These are phyloP conservation scores for Apophysomyces elegans DNA, from an alignment of 371 early-diverging fungal species.

Conservation along the genomic window DNA sequence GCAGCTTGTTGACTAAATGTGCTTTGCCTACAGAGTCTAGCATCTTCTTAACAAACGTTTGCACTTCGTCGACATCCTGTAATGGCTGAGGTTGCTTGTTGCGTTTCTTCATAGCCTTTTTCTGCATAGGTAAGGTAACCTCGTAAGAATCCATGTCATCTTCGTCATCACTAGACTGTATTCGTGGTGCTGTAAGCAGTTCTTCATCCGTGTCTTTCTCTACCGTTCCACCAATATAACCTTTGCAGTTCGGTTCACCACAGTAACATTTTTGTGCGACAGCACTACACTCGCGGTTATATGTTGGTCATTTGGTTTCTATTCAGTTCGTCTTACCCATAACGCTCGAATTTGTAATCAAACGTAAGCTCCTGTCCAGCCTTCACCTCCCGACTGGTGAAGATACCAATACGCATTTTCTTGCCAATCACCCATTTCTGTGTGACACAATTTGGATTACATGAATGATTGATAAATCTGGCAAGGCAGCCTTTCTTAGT, in stretches of 20 bases:
- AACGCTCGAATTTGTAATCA: constrained; percentile 89
- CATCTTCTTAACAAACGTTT: constrained; percentile 67
- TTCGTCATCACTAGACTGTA: constrained; percentile 14
- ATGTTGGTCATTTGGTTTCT: neutral
- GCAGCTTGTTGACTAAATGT: constrained; percentile 49
- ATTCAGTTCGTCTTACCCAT: constrained; percentile 44
- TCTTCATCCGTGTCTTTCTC: constrained; percentile 11
- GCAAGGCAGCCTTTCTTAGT: constrained; percentile 84
- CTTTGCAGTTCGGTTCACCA: constrained; percentile 84
- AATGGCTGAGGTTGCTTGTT: constrained; percentile 32
- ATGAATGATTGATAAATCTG: constrained; percentile 91
- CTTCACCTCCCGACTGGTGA: constrained; percentile 67
- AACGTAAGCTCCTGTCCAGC: constrained; percentile 89
- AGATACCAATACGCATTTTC: constrained; percentile 79
- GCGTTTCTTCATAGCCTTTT: constrained; percentile 26
- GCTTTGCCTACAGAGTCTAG: constrained; percentile 58
- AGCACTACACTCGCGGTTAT: constrained; percentile 50
- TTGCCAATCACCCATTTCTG: constrained; percentile 85
- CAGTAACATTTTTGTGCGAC: constrained; percentile 92
- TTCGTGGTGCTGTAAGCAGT: constrained; percentile 2
- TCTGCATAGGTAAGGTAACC: constrained; percentile 35
- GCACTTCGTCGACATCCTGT: constrained; percentile 58
- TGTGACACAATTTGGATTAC: constrained; percentile 85
- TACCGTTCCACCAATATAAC: constrained; percentile 81
- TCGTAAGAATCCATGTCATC: constrained; percentile 10